Evolutionary conservation across 176 grass and related monocot genomes (phyloP), one percentile per base, ranked within the genome.

Genomic region (Coix lacrymajobi): DNA sequence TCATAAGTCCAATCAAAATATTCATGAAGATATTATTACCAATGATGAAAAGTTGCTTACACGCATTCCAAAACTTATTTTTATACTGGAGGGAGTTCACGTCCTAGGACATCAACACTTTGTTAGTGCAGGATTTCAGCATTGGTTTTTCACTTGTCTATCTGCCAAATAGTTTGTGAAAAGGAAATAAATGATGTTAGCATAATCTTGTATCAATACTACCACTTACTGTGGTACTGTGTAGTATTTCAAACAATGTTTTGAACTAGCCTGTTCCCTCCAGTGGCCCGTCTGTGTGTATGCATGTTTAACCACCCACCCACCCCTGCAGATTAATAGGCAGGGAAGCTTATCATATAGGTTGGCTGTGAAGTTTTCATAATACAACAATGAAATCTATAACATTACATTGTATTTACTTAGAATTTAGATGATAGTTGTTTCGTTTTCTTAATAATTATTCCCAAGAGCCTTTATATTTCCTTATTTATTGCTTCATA

Each of bases 121-220:
- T 66, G 9, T 66, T 9, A 24, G 2, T 43, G 75, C 57, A 44
- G 26, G 57, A 40, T 65, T 58, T 29, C 1, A 30, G 79, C 13
- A 69, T 57, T 71, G 32, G 30, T 38, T 40, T 52, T 32, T 61
- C 40, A 75, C 19, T 32, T 58, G 39, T n/a, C 46, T 74, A 38
- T 39, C 16, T 66, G 46, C 33, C 17, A 61, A 84, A 75, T 73
- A 26, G 30, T 84, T 75, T 3, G 24, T 34, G 34, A 81, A 84
- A 84, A 40, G 22, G 36, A 66, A 76, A 20, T 77, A 25, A 71
- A 31, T 29, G 25, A 51, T 43, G 49, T 41, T 58, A 11, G 60
- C 45, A 49, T 76, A 57, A 51, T 36, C 48, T 58, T 19, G 24
- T 62, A 32, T 11, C 11, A 77, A 20, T 30, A 28, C 16, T 15